phyloP scores from a whole-genome alignment of 345 rosid species.

The Rhizophora mangle region DNA sequence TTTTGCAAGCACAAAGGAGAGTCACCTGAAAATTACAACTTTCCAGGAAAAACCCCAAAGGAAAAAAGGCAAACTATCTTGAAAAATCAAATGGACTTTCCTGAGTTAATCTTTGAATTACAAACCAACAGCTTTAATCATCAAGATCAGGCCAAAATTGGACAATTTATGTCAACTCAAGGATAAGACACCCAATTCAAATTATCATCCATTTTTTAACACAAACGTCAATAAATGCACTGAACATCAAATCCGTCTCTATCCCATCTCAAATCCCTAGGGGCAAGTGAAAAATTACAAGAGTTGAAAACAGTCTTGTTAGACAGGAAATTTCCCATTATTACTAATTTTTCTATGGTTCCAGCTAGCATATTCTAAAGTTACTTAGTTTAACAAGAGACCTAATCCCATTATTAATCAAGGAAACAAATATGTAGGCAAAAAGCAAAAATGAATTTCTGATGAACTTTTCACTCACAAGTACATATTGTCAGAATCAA shows the following conservation, averaged over 20 bases:
- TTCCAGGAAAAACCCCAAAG: neutral
- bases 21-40: neutral
- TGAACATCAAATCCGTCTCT: neutral
- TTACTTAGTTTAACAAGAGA: neutral
- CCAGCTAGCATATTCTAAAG: neutral
- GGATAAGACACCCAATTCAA: neutral
- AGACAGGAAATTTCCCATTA: neutral
- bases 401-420: neutral
- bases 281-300: no score
- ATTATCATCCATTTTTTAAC: neutral
- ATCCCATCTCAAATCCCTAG: neutral
- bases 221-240: neutral
- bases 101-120: neutral
- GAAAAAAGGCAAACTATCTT: neutral
- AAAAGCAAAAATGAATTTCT: neutral
- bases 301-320: no score
- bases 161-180: neutral
- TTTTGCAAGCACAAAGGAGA: neutral
- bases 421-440: neutral
- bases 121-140: neutral
- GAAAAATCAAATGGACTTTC: neutral
- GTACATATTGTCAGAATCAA: slow-evolving; percentile 46
- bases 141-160: neutral
- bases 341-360: neutral
- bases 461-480: slow-evolving; percentile 44